Percentiles rank a stretch among this genome's conserved stretches.
Evolutionary conservation across 108 stramenopile species (phyloP).

Genomic region (Nannochloropsis gaditana): DNA sequence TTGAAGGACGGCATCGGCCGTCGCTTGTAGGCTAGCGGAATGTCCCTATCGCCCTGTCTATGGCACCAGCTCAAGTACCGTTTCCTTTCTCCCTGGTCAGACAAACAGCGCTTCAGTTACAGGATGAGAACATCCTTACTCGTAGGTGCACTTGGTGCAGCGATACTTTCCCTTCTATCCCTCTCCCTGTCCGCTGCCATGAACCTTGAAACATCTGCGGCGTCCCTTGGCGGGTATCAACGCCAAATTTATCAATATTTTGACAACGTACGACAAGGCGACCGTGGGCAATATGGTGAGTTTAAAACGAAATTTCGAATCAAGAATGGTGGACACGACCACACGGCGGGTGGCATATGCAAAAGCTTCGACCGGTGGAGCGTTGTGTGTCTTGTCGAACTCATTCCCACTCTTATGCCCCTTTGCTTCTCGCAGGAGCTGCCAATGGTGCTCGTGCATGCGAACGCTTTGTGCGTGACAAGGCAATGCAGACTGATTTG

Average conservation of each 20-base stretch:
- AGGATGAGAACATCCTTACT: not conserved
- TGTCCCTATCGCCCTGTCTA: too few species aligned
- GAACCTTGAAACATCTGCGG: not conserved
- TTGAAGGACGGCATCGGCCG: too few species aligned
- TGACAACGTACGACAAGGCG: slow-evolving; percentile 10
- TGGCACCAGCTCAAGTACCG: too few species aligned
- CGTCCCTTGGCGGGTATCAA: not conserved
- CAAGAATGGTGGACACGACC: not conserved
- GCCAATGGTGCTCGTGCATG: not conserved
- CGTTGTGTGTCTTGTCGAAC: not conserved
- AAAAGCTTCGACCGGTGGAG: not conserved
- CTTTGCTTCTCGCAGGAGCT: not conserved
- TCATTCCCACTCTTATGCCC: not conserved
- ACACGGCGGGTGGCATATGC: not conserved
- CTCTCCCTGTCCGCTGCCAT: not conserved
- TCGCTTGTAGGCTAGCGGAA: too few species aligned
- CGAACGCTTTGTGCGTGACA: slow-evolving; percentile 8
- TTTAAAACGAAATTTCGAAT: not conserved
- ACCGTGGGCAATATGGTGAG: not conserved
- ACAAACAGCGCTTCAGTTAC: not conserved
- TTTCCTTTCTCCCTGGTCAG: not conserved
- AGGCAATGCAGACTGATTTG: not conserved
- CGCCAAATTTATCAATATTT: slow-evolving; percentile 17
- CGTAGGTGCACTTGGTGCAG: not conserved
- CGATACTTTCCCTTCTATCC: not conserved